phyloP scores from a whole-genome alignment of 805 yeast species.

The Yamadazyma tumulicola region DNA sequence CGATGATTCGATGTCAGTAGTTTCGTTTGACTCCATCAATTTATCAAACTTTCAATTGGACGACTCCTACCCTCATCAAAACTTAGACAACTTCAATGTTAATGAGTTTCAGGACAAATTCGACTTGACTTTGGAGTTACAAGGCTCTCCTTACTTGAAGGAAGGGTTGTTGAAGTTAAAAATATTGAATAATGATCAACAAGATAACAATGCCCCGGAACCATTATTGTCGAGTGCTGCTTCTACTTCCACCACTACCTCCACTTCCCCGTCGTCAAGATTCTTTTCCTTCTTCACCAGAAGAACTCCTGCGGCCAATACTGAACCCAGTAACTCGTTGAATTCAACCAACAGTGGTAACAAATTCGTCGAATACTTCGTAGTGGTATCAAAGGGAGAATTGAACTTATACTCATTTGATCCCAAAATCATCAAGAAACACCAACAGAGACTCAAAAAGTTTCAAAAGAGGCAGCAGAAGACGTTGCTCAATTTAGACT shows the following conservation, averaged over 20 bases:
- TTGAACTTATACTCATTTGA: conserved; percentile 55
- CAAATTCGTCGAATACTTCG: conserved; percentile 47
- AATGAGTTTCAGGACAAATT: conserved; percentile 44
- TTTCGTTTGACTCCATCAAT: conserved; percentile 33
- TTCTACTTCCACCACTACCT: conserved; percentile 15
- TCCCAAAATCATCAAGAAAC: conserved; percentile 40
- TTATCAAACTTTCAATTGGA: conserved; percentile 11
- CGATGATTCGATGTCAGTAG: conserved; percentile 31
- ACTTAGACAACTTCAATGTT: conserved; percentile 35
- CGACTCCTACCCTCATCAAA: conserved; percentile 16
- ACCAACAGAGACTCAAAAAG: conserved; percentile 29
- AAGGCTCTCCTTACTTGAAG: conserved; percentile 76
- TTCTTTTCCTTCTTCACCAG: conserved; percentile 27
- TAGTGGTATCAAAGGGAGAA: conserved; percentile 69
- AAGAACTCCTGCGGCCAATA: conserved; percentile 8
- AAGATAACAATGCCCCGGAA: conserved; percentile 21
- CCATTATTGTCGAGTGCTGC: conserved; percentile 8
- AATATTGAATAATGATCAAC: conserved; percentile 34
- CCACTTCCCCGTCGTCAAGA: conserved; percentile 16
- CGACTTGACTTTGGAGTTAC: conserved; percentile 59
- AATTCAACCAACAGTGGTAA: conserved; percentile 12
- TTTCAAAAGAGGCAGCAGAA: conserved; percentile 16
- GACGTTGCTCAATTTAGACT: conserved; percentile 8
- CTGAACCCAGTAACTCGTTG: conserved; percentile 3
- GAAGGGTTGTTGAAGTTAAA: conserved; percentile 60